A percentile compares a stretch with the other conserved stretches of the same genome.
Evolutionary conservation across 2,329 filamentous ascomycete genomes (phyloP).

Genomic region (Aspergillus piperis): DNA sequence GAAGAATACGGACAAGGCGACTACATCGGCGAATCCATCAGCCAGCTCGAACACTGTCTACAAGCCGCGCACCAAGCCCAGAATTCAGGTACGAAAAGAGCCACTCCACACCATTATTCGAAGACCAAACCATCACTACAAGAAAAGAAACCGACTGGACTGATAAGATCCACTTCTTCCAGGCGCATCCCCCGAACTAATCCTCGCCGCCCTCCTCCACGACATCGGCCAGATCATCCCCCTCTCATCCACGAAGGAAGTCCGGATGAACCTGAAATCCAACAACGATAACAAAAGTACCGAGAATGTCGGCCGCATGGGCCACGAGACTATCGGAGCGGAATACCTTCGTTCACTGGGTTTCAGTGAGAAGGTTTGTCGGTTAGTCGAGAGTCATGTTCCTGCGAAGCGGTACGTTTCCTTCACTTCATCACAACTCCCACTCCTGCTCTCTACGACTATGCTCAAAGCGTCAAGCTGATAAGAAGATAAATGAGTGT

Average conservation of each 20-base stretch:
- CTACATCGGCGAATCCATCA: slow-evolving; percentile 39
- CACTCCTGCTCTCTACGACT: not conserved
- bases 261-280: slow-evolving; percentile 28
- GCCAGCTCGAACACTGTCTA: slow-evolving; percentile 37
- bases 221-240: slow-evolving; percentile 49
- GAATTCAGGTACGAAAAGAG: slow-evolving; percentile 19
- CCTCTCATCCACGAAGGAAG: slow-evolving; percentile 30
- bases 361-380: slow-evolving; percentile 40
- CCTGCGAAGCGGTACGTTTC: slow-evolving; percentile 34
- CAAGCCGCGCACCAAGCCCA: slow-evolving; percentile 36
- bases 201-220: slow-evolving; percentile 45
- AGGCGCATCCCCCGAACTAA: slow-evolving; percentile 28
- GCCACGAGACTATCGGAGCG: slow-evolving; percentile 43
- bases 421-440: too few species aligned
- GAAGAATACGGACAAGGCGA: slow-evolving; percentile 36
- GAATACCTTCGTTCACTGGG: slow-evolving; percentile 37
- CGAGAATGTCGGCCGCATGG: slow-evolving; percentile 39
- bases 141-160: not conserved
- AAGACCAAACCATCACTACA: not conserved
- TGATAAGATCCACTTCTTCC: not conserved
- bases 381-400: slow-evolving; percentile 43
- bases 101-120: too few species aligned
- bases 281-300: slow-evolving; percentile 16
- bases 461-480: not conserved
- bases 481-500: not conserved